A percentile compares a stretch with the other conserved stretches of the same genome.
These are phyloP conservation scores for Coemansia interrupta DNA, from an alignment of 192 early-diverging fungal species.

Conservation along the genomic window DNA sequence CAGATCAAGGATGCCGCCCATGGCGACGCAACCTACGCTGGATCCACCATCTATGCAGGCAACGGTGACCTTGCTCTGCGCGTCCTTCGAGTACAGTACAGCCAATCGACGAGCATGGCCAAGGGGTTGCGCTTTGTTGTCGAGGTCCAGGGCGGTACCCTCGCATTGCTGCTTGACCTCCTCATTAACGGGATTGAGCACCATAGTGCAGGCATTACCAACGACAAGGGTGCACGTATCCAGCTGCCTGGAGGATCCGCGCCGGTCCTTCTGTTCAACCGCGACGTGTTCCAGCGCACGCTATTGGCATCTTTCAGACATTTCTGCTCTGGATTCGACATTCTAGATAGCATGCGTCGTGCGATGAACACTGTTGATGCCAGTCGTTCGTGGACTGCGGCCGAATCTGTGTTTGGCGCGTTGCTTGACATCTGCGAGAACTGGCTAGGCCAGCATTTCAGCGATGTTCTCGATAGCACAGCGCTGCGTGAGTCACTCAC, in stretches of 20 bases:
- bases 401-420: slow-evolving; percentile 11
- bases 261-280: slow-evolving; percentile 43
- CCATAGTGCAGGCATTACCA: slow-evolving; percentile 30
- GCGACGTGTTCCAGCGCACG: slow-evolving; percentile 51
- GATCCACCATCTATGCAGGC: slow-evolving; percentile 38
- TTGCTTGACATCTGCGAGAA: slow-evolving; percentile 60
- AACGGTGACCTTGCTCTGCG: slow-evolving; percentile 46
- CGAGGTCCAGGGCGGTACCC: slow-evolving; percentile 62
- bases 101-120: neutral
- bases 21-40: slow-evolving; percentile 38
- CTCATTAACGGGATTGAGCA: slow-evolving; percentile 59
- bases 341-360: slow-evolving; percentile 36
- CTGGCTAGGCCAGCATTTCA: slow-evolving; percentile 60
- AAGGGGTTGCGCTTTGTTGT: slow-evolving; percentile 47
- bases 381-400: slow-evolving; percentile 35
- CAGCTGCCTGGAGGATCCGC: slow-evolving; percentile 26
- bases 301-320: slow-evolving; percentile 68
- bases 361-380: slow-evolving; percentile 13
- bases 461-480: slow-evolving; percentile 63
- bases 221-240: slow-evolving; percentile 48
- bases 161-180: slow-evolving; percentile 57
- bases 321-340: slow-evolving; percentile 55
- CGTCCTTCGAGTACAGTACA: slow-evolving; percentile 46
- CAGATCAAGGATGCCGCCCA: slow-evolving; percentile 32
- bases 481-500: slow-evolving; percentile 53